These are phyloP conservation scores for Trichoderma sp. DNA, from an alignment of 2,329 filamentous ascomycete species.

Conservation along the genomic window DNA sequence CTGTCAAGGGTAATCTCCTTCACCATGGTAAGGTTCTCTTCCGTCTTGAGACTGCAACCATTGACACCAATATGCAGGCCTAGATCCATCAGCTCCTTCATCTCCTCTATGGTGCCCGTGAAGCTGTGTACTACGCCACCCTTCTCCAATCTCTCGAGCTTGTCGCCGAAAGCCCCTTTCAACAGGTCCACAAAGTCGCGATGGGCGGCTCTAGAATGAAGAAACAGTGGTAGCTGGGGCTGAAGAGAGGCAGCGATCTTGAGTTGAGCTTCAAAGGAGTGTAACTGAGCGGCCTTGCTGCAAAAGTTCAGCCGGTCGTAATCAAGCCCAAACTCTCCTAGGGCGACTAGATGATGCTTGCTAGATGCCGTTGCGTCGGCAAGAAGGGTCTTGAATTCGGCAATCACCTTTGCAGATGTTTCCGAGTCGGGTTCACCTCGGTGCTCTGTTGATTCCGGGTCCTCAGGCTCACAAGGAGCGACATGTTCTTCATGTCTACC, in stretches of 20 bases:
- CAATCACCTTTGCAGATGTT: conserved; percentile 50
- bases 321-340: conserved; percentile 94
- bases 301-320: conserved; percentile 89
- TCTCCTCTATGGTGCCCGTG: conserved; percentile 82
- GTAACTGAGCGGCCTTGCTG: conserved; percentile 72
- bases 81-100: conserved; percentile 72
- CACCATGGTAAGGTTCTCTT: conserved; percentile 84
- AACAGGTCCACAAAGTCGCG: conserved; percentile 77
- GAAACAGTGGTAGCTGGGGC: conserved; percentile 80
- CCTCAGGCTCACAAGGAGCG: conserved; percentile 53
- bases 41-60: conserved; percentile 93
- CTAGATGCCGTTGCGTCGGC: conserved; percentile 51
- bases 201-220: conserved; percentile 87
- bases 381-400: conserved; percentile 63
- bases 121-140: conserved; percentile 92
- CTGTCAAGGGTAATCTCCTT: conserved; percentile 72
- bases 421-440: conserved; percentile 44
- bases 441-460: conserved; percentile 46
- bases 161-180: conserved; percentile 52
- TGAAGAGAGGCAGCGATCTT: conserved; percentile 66
- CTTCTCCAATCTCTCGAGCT: conserved; percentile 64
- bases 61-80: conserved; percentile 94
- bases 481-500: conserved; percentile 38
- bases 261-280: conserved; percentile 82
- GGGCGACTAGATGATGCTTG: conserved; percentile 60